phyloP scores from a whole-genome alignment of 1,284 basidiomycete genomes.

The Boletus nobilissimus region DNA sequence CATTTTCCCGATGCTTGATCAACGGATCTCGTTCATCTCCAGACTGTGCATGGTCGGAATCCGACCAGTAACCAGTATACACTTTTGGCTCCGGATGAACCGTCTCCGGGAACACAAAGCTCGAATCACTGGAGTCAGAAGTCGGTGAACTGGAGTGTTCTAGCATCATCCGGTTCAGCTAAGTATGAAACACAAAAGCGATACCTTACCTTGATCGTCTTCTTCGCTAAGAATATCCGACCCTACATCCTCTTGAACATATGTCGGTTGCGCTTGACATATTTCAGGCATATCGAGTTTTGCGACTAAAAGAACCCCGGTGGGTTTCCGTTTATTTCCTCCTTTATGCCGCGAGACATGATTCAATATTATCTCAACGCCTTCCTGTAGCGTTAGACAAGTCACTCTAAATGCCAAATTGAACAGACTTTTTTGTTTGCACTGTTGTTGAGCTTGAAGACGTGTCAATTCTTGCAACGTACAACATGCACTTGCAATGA shows the following conservation, averaged over 20 bases:
- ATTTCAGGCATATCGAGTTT: conserved; percentile 31
- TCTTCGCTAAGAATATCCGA: conserved; percentile 17
- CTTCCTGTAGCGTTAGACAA: conserved; percentile 45
- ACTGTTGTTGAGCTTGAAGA: conserved; percentile 52
- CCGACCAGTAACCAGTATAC: conserved; percentile 40
- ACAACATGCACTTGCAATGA: conserved; percentile 61
- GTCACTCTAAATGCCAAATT: background rate
- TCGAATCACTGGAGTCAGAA: conserved; percentile 22
- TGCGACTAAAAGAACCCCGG: conserved; percentile 32
- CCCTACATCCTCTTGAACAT: background rate
- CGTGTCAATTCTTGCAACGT: conserved; percentile 62
- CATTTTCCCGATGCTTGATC: conserved; percentile 22
- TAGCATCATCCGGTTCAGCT: conserved; percentile 10
- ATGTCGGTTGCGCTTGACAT: background rate
- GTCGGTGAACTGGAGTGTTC: conserved; percentile 25
- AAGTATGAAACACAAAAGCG: background rate
- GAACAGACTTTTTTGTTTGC: conserved; percentile 55
- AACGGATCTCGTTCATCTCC: conserved; percentile 36
- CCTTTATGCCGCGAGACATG: conserved; percentile 22
- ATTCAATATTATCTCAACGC: conserved; percentile 51
- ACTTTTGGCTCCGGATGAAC: conserved; percentile 29
- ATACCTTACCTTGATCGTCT: conserved; percentile 28
- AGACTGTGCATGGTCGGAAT: conserved; percentile 36
- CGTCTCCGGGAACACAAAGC: conserved; percentile 30
- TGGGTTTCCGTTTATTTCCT: conserved; percentile 23